These are phyloP conservation scores for Fusarium hostae DNA, from an alignment of 2,329 filamentous ascomycete genomes.

Conservation along the genomic window DNA sequence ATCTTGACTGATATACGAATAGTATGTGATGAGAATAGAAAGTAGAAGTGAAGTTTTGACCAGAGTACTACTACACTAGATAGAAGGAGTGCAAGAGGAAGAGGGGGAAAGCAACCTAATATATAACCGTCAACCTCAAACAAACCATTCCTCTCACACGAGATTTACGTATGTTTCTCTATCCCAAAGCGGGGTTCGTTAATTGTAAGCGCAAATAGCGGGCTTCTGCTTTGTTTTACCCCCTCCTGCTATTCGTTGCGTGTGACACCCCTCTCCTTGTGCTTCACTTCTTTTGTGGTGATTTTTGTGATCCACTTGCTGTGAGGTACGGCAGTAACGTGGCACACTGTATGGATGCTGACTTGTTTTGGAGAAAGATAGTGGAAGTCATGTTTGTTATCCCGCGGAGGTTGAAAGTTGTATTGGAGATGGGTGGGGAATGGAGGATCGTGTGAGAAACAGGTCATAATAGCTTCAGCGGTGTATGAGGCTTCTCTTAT, in stretches of 20 bases:
- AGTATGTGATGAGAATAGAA: not conserved
- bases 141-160: slow-evolving; percentile 16
- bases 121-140: slow-evolving; percentile 16
- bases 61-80: too few relatives aligned
- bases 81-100: not conserved
- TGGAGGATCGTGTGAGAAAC: slow-evolving; percentile 32
- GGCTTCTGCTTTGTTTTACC: slow-evolving; percentile 36
- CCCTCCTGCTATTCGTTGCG: slow-evolving; percentile 38
- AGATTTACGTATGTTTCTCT: slow-evolving; percentile 28
- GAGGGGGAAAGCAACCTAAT: not conserved
- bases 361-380: not conserved
- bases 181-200: slow-evolving; percentile 33
- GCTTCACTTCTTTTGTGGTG: not conserved
- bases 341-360: not conserved
- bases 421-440: slow-evolving; percentile 21
- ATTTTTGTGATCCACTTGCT: slow-evolving; percentile 6
- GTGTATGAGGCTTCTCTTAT: slow-evolving; percentile 1
- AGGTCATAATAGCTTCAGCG: slow-evolving; percentile 29
- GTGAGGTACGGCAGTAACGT: not conserved
- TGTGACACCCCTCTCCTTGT: slow-evolving; percentile 16
- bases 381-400: not conserved
- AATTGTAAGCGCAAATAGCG: slow-evolving; percentile 26
- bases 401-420: not conserved
- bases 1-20: slow-evolving; percentile 35
- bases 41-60: not conserved